Evolutionary conservation across 164 flowering plant species (phyloP).

Genomic region (Taxillus chinensis): DNA sequence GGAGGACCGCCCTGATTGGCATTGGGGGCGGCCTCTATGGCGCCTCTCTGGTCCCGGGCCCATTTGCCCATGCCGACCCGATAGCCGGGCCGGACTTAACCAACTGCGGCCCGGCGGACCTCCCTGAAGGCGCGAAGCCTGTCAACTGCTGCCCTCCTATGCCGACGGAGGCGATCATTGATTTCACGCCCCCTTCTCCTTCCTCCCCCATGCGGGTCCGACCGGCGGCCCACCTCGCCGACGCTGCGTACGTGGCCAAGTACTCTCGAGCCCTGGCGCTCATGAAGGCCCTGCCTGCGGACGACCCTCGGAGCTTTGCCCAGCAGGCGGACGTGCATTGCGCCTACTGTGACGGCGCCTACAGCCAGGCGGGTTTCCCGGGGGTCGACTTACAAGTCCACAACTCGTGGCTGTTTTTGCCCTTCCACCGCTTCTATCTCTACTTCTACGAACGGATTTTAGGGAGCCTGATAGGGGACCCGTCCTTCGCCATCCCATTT

Average conservation of each 20-base stretch:
- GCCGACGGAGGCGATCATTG: conserved; percentile 19
- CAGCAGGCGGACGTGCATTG: conserved; percentile 65
- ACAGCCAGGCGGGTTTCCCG: conserved; percentile 35
- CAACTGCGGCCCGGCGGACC: conserved; percentile 24
- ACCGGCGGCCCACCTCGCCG: conserved; percentile 46
- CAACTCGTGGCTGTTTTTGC: conserved; percentile 57
- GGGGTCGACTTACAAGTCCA: conserved; percentile 45
- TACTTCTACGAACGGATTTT: conserved; percentile 38
- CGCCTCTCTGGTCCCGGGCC: conserved; percentile 10
- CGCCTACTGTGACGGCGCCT: conserved; percentile 56
- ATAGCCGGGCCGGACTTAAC: conserved; percentile 18
- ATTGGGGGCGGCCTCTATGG: conserved; percentile 50
- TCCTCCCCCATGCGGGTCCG: conserved; percentile 31
- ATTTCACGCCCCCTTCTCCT: conserved; percentile 34
- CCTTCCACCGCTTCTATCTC: conserved; percentile 37
- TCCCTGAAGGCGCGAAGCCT: conserved; percentile 17
- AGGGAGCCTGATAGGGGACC: conserved; percentile 49
- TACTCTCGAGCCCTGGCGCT: conserved; percentile 33
- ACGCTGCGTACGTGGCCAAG: conserved; percentile 35
- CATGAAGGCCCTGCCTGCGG: conserved; percentile 42
- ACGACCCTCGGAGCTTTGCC: conserved; percentile 48
- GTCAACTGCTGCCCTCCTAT: conserved; percentile 53
- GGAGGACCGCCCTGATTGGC: conserved; percentile 42
- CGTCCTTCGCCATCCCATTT: conserved; percentile 45
- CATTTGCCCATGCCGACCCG: conserved; percentile 24